Base-by-base conservation (phyloP, 805 yeast species). In the Saturnispora galanensis region DNA sequence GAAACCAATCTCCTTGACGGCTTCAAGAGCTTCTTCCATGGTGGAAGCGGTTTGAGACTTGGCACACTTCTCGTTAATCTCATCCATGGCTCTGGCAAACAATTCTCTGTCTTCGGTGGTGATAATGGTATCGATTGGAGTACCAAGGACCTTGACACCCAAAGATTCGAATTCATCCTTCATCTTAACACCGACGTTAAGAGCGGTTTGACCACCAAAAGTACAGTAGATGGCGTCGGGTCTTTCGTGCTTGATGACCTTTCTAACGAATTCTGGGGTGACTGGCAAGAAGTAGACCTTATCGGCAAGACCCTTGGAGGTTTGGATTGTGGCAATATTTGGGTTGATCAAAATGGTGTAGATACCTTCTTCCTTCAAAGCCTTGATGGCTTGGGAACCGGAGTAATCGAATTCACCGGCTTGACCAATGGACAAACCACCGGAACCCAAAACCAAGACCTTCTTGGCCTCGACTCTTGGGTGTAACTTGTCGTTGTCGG, bases 361-460 rank as follows among this genome's bases (percentile, higher is more conserved):
- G 63, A 86, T 89, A 65, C 84, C 75, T 45, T 95, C 94, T 68
- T 89, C 97, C 60, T 76, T 84, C 59, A 89, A 70, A 10, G 97
- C 97, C 66, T 89, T 89, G 65, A 89, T 90, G 42, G 97, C 97
- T 69, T 89, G 97, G 18, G 97, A 89, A 47, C 97, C 96, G 45
- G 95, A 83, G 65, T 90, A 90, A 67, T 90, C 97, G 58, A 90
- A 90, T 68, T 90, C 97, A 58, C 97, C 97, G 42, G 97, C 97
- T 68, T 90, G 97, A 49, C 97, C 97, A 63, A 90, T 90, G 44
- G 96, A 84, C 46, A 90, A 72, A 43, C 97, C 98, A 59, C 98
- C 98, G 7, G 97, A 90, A 10, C 98, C 98, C 58, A 93, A 76
- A 47, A 88, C 90, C 54, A 88, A 76, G 41, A 87, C 96, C 69